Evolutionary conservation across 2,329 filamentous ascomycete species (phyloP), one percentile per base, ranked within the genome.

Genomic region (Aspergillus alliaceus): DNA sequence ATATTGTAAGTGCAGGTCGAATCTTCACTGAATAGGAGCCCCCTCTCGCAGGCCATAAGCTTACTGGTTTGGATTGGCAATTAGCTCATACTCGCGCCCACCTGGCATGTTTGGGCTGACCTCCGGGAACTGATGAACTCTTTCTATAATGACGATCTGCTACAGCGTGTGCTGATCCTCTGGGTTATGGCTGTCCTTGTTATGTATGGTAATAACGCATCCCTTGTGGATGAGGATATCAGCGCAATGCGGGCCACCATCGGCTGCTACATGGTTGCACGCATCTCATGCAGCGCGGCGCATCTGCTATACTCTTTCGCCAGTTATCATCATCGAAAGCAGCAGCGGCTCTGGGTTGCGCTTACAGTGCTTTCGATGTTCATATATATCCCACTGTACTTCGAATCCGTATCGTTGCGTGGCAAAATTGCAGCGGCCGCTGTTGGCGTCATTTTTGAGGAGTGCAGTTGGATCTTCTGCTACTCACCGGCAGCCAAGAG

Each of bases 111-210:
- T 49, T 82, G 79, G 80, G 74, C 72, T 39, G 80, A 82, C 58
- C 69, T 81, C 18, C 76, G 79, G 58, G 79, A 81, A 66, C 69
- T 81, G 55, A 81, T 82, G 78, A 82, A 82, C 66, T 79, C 77
- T 7, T 82, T 80, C 67, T 81, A 82, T 66, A 81, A 78, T 52
- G 80, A 82, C 58, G 80, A 82, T 60, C 63, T 82, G 20, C 59
- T 74, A 1, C 80, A 82, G 62, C 76, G 80, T 7, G 63, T 79
- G 29, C 64, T 79, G 25, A 78, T 81, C 53, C 72, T 81, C n/a
- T 81, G 79, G 78, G 73, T 82, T 54, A 82, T 82, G 80, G 77
- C 79, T 3, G 64, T 79, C 5, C 68, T 82, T 15, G 75, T 82
- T 4, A 71, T 82, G 15, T 81, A 81, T 61, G 72, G 72, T 40